Conservation (phyloP, 2,329 filamentous ascomycete species). For the Botrytis medusae region DNA sequence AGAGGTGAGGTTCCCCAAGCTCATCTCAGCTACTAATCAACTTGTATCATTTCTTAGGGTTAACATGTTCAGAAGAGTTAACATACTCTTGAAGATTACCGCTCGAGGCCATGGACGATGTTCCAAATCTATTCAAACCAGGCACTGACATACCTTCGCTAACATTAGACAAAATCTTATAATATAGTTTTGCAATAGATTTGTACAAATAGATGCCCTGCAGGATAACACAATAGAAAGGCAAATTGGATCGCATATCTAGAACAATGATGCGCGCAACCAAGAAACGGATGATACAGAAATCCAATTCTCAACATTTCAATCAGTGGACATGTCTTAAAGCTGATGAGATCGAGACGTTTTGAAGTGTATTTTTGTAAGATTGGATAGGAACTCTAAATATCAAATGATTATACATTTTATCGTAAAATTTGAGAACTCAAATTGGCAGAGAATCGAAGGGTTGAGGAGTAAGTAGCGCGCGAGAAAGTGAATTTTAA, state of each 20-base stretch:
- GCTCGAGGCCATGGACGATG: neutral
- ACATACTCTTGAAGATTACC: neutral
- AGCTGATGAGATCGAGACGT: neutral
- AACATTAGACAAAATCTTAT: neutral
- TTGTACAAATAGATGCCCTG: no score
- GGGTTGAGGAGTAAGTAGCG: no score
- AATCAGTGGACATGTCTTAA: neutral
- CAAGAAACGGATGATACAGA: accelerated
- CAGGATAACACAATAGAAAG: neutral
- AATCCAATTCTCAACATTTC: neutral
- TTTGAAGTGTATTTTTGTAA: neutral
- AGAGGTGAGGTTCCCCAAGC: accelerated
- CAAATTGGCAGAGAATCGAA: no score
- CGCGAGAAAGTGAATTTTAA: no score
- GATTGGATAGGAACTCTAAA: neutral
- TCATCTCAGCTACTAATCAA: neutral
- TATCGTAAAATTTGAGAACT: neutral
- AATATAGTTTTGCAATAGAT: neutral
- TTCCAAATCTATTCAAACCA: accelerated
- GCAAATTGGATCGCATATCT: neutral
- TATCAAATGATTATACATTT: accelerated
- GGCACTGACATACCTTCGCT: neutral
- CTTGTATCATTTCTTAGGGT: neutral
- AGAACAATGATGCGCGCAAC: neutral
- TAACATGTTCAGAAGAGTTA: neutral